phyloP scores from a whole-genome alignment of 495 filamentous ascomycete genomes.

The Talaromyces ruber region DNA sequence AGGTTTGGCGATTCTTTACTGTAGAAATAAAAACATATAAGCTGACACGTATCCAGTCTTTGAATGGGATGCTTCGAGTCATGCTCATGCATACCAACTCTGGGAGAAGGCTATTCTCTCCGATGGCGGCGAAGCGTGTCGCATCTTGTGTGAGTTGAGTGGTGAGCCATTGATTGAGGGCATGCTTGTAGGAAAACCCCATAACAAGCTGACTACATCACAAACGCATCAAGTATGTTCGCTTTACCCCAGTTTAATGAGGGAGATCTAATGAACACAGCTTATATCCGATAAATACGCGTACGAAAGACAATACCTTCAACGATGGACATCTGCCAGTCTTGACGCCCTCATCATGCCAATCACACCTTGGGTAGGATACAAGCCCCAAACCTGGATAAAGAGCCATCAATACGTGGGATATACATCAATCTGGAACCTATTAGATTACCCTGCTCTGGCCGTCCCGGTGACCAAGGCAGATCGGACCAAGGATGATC shows the following conservation, averaged over 20 bases:
- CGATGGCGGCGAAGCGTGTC: conserved; percentile 49
- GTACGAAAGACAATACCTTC: conserved; percentile 24
- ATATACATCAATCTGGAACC: conserved; percentile 61
- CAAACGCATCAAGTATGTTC: conserved; percentile 22
- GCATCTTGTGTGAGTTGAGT: conserved; percentile 36
- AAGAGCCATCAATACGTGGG: conserved; percentile 49
- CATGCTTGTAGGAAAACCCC: conserved; percentile 29
- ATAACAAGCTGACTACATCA: conserved; percentile 17
- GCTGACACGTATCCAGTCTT: conserved; percentile 21
- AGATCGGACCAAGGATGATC: conserved; percentile 23
- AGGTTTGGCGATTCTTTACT: conserved; percentile 24
- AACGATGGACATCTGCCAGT: conserved; percentile 46
- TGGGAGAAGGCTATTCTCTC: conserved; percentile 47
- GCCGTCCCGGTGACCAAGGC: conserved; percentile 45
- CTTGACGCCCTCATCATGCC: conserved; percentile 64
- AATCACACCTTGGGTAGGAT: conserved; percentile 43
- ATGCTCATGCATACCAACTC: conserved; percentile 21
- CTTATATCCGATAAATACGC: conserved; percentile 25
- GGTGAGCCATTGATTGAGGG: conserved; percentile 50
- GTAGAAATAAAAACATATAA: conserved; percentile 18
- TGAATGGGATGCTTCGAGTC: conserved; percentile 31
- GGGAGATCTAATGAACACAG: conserved; percentile 7
- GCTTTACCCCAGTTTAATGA: neutral
- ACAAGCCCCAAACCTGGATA: conserved; percentile 38
- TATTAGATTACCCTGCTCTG: conserved; percentile 55